Conservation (phyloP, 768 basidiomycete genomes). For the Suillus bovinus region DNA sequence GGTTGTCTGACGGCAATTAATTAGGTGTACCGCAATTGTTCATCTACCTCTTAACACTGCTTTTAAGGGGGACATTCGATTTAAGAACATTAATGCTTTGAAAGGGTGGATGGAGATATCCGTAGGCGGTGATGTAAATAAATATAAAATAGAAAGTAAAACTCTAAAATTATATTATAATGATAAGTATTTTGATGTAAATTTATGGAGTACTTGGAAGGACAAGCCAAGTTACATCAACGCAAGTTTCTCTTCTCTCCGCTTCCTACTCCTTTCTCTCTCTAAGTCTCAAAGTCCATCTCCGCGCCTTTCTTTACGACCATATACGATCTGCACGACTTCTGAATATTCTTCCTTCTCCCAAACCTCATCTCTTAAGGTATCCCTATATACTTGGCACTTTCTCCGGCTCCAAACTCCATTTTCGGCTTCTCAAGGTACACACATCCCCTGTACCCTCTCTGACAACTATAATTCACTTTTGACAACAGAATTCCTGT, state of each 20-base stretch:
- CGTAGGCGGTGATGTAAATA: slow-evolving; percentile 7
- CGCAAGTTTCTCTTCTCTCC: slow-evolving; percentile 32
- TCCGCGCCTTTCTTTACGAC: slow-evolving; percentile 54
- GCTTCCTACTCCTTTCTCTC: slow-evolving; percentile 24
- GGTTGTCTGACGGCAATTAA: slow-evolving; percentile 7
- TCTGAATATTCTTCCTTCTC: slow-evolving; percentile 34
- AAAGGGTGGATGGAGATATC: slow-evolving; percentile 17
- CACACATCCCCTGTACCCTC: slow-evolving; percentile 1
- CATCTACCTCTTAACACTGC: not conserved
- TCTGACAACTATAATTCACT: slow-evolving; percentile 15
- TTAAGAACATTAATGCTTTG: slow-evolving; percentile 2
- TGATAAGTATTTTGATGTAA: not conserved
- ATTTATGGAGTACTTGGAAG: slow-evolving; percentile 28
- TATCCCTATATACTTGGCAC: slow-evolving; percentile 32
- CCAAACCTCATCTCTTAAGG: slow-evolving; percentile 28
- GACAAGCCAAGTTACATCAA: slow-evolving; percentile 22
- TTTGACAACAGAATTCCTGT: slow-evolving; percentile 16
- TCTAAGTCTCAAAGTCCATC: slow-evolving; percentile 27
- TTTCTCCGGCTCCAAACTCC: slow-evolving; percentile 25
- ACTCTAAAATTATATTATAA: not conserved
- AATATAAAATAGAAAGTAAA: not conserved
- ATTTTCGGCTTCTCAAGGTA: slow-evolving; percentile 17
- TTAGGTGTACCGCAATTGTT: slow-evolving; percentile 1
- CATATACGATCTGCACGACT: slow-evolving; percentile 70
- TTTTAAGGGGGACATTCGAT: slow-evolving; percentile 1